Evolutionary conservation across 768 basidiomycete species (phyloP), one percentile per base, ranked within the genome.

Genomic region (Tricholoma sp.): DNA sequence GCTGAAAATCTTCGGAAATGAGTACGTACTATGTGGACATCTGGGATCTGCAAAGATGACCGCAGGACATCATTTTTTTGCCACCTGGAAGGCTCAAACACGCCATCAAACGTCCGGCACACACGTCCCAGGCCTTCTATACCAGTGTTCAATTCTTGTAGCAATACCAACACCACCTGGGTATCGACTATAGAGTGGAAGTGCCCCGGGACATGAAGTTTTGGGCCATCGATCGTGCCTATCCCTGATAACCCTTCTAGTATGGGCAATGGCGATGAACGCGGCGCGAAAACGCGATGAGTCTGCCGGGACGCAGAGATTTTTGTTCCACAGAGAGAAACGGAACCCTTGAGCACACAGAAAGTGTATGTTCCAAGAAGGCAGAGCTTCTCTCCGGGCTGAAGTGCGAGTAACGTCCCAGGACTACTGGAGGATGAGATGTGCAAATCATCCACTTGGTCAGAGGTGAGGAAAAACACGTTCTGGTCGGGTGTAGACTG

Each of bases 181-280:
- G 57, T 50, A 11, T 57, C 55, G 49, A 64, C 56, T 8, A 61
- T 11, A 13, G 63, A 24, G 10, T 62, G 59, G 18, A 70, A 13
- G 11, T 59, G 57, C 39, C 31, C 15, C 17, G 65, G 60, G 32
- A 70, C 53, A n/a, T 57, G 33, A 32, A 45, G 54, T 12, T 59
- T 53, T 50, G 59, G 54, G 4, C 59, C 55, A 8, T 52, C 51
- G 9, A 54, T 57, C 11, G 59, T 31, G 41, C 61, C 59, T 17
- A 59, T 52, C 39, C 57, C 60, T 28, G 56, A 39, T 15, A 58
- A 15, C 52, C 64, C 68, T 51, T 68, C 66, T 18, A 73, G 80
- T 57, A 70, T 65, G 0, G 92, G 90, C 5, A 94, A 65, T 0
- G 92, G 90, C n/a, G 90, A 83, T 0, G 86, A 90, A 3, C 82